Conservation (phyloP, 495 filamentous ascomycete genomes). For the Daldinia vernicosa region DNA sequence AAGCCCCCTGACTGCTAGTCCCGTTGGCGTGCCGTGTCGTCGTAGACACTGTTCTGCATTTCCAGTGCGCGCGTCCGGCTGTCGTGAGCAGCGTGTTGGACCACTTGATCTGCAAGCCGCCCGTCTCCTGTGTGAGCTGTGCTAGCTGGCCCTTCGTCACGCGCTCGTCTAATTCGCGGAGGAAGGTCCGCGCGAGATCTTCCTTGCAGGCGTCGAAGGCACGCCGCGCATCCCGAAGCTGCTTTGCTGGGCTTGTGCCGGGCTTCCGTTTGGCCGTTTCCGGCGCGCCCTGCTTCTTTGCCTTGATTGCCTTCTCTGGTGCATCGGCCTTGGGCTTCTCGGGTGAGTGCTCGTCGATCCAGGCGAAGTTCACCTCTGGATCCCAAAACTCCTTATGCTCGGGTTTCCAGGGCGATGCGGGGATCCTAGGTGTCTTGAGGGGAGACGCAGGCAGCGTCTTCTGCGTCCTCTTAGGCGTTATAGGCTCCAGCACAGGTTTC, state of each 20-base stretch:
- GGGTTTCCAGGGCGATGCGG: constrained; percentile 63
- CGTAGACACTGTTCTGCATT: constrained; percentile 61
- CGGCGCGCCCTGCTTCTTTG: constrained; percentile 25
- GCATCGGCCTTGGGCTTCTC: not conserved
- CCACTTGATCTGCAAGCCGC: constrained; percentile 84
- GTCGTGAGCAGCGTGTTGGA: constrained; percentile 85
- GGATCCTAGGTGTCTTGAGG: constrained; percentile 51
- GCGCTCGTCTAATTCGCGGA: constrained; percentile 74
- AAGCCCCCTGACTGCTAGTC: constrained; percentile 5
- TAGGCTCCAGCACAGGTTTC: constrained; percentile 45
- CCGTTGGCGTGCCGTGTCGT: constrained; percentile 33
- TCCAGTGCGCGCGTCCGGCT: constrained; percentile 88
- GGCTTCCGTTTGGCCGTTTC: constrained; percentile 16
- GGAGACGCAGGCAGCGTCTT: constrained; percentile 49
- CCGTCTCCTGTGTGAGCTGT: constrained; percentile 67
- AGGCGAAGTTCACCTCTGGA: constrained; percentile 75
- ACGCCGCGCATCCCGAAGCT: constrained; percentile 58
- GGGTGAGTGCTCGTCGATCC: constrained; percentile 83
- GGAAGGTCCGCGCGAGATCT: constrained; percentile 71
- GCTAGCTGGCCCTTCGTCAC: constrained; percentile 71
- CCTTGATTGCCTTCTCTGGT: not conserved
- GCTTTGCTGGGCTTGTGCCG: constrained; percentile 41
- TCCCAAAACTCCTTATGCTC: constrained; percentile 85
- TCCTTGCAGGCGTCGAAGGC: constrained; percentile 74
- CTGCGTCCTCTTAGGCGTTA: constrained; percentile 39